Conservation (phyloP, 495 filamentous ascomycete genomes). For the Talaromyces thailandensis region DNA sequence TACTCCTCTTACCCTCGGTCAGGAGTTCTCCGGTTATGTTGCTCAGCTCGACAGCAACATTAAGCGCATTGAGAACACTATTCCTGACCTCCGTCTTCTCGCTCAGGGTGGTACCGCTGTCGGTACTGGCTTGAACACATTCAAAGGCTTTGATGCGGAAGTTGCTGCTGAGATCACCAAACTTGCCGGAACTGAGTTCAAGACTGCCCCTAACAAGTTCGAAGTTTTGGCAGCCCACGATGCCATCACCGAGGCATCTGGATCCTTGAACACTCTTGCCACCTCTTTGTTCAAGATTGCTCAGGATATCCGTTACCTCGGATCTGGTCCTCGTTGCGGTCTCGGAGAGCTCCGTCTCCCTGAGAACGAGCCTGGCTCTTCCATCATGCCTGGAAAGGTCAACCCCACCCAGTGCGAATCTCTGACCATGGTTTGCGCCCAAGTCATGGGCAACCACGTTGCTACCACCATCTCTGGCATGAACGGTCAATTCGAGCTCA, state of each 20-base stretch:
- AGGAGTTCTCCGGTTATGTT: constrained; percentile 98
- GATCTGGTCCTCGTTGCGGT: constrained; percentile 91
- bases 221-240: constrained; percentile 97
- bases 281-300: constrained; percentile 95
- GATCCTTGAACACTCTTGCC: constrained; percentile 88
- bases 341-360: constrained; percentile 86
- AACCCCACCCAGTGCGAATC: constrained; percentile 99
- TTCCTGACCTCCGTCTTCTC: constrained; percentile 78
- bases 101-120: constrained; percentile 97
- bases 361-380: constrained; percentile 95
- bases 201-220: constrained; percentile 98
- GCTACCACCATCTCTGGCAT: constrained; percentile 88
- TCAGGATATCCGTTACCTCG: constrained; percentile 94
- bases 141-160: constrained; percentile 87
- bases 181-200: constrained; percentile 87
- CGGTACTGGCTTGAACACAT: constrained; percentile 96
- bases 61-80: constrained; percentile 70
- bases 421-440: constrained; percentile 92
- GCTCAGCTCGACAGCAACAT: constrained; percentile 87
- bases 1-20: constrained; percentile 88
- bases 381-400: constrained; percentile 99
- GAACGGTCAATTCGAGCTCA: constrained; percentile 97
- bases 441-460: constrained; percentile 96
- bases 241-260: constrained; percentile 87
- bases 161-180: constrained; percentile 84